phyloP scores from a whole-genome alignment of 176 grass and related monocot species.

The Tuctoria greenei region DNA sequence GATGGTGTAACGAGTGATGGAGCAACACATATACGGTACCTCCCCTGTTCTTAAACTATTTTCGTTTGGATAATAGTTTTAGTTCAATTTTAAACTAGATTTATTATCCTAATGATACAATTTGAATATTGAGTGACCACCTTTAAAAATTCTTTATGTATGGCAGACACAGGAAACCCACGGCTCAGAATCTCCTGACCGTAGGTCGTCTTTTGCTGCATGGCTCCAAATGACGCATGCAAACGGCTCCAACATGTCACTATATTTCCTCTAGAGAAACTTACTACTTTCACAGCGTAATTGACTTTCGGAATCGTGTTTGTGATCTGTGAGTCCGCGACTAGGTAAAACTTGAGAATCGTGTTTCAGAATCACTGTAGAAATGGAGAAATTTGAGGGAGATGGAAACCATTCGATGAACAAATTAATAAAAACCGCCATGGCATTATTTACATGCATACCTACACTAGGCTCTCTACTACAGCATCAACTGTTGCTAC shows the following conservation, averaged over 20 bases:
- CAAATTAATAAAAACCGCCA: background rate
- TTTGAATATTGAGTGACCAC: too few relatives aligned
- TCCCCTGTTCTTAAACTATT: too few relatives aligned
- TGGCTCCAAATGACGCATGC: background rate
- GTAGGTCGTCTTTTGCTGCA: background rate
- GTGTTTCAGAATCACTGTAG: background rate
- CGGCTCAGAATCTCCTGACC: background rate
- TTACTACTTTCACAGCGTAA: background rate
- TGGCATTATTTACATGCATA: background rate
- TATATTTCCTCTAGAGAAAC: background rate
- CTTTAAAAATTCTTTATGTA: background rate
- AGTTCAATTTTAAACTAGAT: too few relatives aligned
- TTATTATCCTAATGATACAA: too few relatives aligned
- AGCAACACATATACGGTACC: background rate
- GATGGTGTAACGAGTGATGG: background rate
- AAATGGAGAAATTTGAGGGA: background rate
- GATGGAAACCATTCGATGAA: background rate
- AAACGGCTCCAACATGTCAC: background rate
- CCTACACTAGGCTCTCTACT: constrained; percentile 4
- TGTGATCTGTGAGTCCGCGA: background rate
- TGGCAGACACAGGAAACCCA: background rate
- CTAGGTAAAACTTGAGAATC: background rate
- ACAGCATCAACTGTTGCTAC: background rate
- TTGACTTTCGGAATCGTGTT: background rate
- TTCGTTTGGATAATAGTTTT: too few relatives aligned